Evolutionary conservation across 73 alveolate genomes (phyloP).

Genomic region (Tetrahymena malaccensis): DNA sequence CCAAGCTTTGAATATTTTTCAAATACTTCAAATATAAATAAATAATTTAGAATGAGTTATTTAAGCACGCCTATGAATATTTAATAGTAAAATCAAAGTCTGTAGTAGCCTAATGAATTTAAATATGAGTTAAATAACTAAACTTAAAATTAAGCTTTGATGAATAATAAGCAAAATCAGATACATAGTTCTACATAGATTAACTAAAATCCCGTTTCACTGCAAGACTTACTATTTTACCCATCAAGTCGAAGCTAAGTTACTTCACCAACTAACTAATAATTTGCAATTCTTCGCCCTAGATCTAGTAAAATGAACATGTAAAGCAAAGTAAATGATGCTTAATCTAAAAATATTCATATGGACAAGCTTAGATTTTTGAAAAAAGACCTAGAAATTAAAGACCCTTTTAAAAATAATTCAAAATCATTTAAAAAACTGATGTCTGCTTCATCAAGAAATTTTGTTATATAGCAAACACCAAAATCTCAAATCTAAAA

Average conservation of each 20-base stretch:
- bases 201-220: neutral
- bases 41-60: neutral
- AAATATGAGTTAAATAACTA: neutral
- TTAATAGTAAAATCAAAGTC: neutral
- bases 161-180: neutral
- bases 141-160: neutral
- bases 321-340: neutral
- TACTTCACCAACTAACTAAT: neutral
- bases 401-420: neutral
- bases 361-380: neutral
- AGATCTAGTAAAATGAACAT: neutral
- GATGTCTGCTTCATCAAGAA: neutral
- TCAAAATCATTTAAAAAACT: neutral
- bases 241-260: neutral
- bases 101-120: neutral
- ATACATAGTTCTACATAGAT: neutral
- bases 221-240: neutral
- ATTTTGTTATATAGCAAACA: neutral
- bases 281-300: neutral
- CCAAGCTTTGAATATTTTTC: neutral
- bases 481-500: neutral
- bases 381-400: neutral
- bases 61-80: neutral
- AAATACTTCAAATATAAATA: neutral
- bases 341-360: neutral